Percentiles rank a stretch among this genome's conserved stretches.
Evolutionary conservation across 2,329 filamentous ascomycete genomes (phyloP).

Genomic region (Curvularia eragrostidis): DNA sequence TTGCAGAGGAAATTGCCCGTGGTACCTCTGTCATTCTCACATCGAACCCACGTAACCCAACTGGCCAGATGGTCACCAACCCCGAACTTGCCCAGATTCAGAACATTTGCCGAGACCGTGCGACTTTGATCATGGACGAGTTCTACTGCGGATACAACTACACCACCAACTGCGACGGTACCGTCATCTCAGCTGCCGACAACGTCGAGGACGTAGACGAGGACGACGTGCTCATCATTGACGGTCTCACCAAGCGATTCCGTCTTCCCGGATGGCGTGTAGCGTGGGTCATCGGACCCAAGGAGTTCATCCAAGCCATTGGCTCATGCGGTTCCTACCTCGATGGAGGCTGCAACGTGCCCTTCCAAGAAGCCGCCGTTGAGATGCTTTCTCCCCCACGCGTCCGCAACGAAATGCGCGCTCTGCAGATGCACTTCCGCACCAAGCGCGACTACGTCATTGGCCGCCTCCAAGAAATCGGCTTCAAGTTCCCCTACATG

Average conservation of each 20-base stretch:
- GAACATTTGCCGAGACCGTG: constrained; percentile 87
- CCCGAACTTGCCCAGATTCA: constrained; percentile 89
- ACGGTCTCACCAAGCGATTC: constrained; percentile 96
- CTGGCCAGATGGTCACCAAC: constrained; percentile 83
- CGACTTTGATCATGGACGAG: constrained; percentile 93
- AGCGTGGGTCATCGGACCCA: constrained; percentile 93
- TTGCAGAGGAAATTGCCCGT: constrained; percentile 86
- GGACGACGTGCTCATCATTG: constrained; percentile 86
- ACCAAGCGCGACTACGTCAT: constrained; percentile 94
- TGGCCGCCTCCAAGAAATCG: constrained; percentile 78
- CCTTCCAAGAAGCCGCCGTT: constrained; percentile 93
- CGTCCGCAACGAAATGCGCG: constrained; percentile 85
- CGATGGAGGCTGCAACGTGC: constrained; percentile 91
- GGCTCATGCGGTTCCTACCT: constrained; percentile 92
- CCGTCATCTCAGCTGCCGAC: constrained; percentile 84
- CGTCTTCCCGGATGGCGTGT: constrained; percentile 95
- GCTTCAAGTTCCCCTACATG: constrained; percentile 78
- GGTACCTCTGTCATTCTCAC: constrained; percentile 83
- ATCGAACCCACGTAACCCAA: constrained; percentile 94
- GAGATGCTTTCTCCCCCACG: constrained; percentile 88
- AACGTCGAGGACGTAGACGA: constrained; percentile 87
- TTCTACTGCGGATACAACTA: constrained; percentile 78
- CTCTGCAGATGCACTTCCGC: constrained; percentile 87
- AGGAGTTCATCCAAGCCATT: constrained; percentile 94
- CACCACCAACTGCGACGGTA: constrained; percentile 87